Evolutionary conservation across 352 stramenopile genomes (phyloP), one percentile per base, ranked within the genome.

Genomic region (Phytopythium boreale): DNA sequence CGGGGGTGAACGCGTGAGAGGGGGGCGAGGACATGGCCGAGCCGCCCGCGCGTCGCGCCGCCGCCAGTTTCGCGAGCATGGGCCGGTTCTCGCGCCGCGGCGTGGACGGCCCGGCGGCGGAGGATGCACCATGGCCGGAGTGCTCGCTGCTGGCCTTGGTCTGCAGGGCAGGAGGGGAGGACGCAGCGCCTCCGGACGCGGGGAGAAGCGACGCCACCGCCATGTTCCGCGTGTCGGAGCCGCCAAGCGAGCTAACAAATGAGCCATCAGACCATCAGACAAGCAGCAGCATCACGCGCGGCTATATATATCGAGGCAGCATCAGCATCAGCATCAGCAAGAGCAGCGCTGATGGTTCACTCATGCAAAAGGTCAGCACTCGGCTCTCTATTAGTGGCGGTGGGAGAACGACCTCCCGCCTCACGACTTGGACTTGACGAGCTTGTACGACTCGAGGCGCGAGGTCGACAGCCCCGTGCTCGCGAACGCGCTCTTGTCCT

Each of bases 371-470:
- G 37, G 2, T 43, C 10, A 43, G 37, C 17, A 8, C n/a, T n/a
- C n/a, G n/a, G n/a, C n/a, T 39, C 50, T 57, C 50, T 57, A 52
- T 52, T 52, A 52, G 20, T 27, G 46, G 46, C 11, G 15, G 6
- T 19, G n/a, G n/a, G n/a, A n/a, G n/a, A 55, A n/a, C 26, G 14
- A 31, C 43, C 29, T 27, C 9, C 11, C 27, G 24, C 26, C 63
- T 68, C 86, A 86, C 63, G 82, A 87, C 74, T 87, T 90, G 41
- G 71, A n/a, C 59, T 92, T 93, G 44, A 82, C 56, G 49, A 91
- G 64, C 67, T 91, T 91, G 78, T 93, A 93, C 66, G 85, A 93
- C 64, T 93, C 82, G 52, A 93, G 75, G 46, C 85, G 85, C 69
- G 85, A 93, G 29, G 82, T 79, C 5, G 85, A 82, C 22, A 93